Evolutionary conservation across 306 rosid species (phyloP), one percentile per base, ranked within the genome.

Genomic region (Fragaria iinumae): DNA sequence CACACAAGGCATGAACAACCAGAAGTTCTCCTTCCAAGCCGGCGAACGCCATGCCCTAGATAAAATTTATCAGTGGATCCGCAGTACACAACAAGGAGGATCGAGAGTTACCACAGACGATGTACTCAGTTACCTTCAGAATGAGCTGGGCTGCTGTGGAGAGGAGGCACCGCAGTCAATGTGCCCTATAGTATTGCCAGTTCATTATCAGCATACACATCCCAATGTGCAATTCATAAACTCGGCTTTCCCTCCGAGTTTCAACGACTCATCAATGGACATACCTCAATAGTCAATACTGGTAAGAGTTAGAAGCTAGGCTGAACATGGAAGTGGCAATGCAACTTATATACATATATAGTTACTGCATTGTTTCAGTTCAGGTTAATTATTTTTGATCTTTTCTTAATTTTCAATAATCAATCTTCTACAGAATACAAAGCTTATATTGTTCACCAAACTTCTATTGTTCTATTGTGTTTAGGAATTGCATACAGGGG

Each of bases 21-120:
- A 94, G 59, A 88, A 89, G 59, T 90, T 92, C 77, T 92, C 98
- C 69, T 94, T 94, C 80, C 98, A 92, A 80, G 93, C 97, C 77
- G 98, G 98, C 43, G 98, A 94, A 86, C 97, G 98, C 11, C 93
- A 91, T 84, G 93, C 89, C 77, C 88, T 89, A 17, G 29, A 55
- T n/a, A 55, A 59, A 25, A 59, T 59, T 11, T 25, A 59, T 25
- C 65, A 23, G 32, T 59, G 65, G 65, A 59, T 59, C 36, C 17
- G 6, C 65, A 59, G 65, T 59, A 25, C 14, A 23, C 65, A 59
- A 59, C 65, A 59, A 23, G 65, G 34, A 59, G 65, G 65, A 59
- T 59, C 65, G 6, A 59, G 65, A 59, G 36, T 59, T 59, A 23
- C 65, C 7, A 59, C 65, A 4, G 65, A 59, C 65, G 34, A 59